These are phyloP conservation scores for Aeschynomene evenia DNA, from an alignment of 306 rosid genomes.

Conservation along the genomic window DNA sequence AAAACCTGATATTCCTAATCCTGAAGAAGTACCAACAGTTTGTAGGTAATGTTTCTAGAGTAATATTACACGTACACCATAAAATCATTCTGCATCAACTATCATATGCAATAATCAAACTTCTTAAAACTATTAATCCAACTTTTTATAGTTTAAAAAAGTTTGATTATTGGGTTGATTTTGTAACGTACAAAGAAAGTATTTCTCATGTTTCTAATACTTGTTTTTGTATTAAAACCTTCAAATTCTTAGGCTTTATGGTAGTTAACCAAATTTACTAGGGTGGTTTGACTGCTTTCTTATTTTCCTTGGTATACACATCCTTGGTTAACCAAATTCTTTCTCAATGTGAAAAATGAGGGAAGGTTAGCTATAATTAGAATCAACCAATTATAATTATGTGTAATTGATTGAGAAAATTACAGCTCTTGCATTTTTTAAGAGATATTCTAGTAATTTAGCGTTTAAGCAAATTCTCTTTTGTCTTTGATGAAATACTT, in stretches of 20 bases:
- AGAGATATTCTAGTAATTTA: neutral
- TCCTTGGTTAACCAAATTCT: too few species aligned
- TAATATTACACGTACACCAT: too few species aligned
- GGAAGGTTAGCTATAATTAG: neutral
- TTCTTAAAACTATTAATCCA: too few species aligned
- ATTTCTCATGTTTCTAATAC: neutral
- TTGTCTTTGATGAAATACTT: neutral
- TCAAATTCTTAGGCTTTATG: neutral
- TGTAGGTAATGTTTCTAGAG: conserved; percentile 33
- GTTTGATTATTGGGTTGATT: too few species aligned
- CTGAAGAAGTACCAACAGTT: conserved; percentile 11
- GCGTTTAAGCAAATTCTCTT: neutral
- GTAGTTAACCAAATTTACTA: neutral
- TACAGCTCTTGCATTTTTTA: neutral
- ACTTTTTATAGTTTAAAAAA: too few species aligned
- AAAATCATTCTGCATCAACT: too few species aligned
- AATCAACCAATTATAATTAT: too few species aligned
- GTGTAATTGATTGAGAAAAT: neutral
- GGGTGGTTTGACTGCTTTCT: neutral
- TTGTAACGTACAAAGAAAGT: too few species aligned
- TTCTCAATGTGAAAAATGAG: neutral
- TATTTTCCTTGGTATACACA: neutral
- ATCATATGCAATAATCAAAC: too few species aligned
- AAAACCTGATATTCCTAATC: conserved; percentile 20
- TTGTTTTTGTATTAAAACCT: neutral